Evolutionary conservation across 306 rosid genomes (phyloP).

Genomic region (Arachis hypogaea): DNA sequence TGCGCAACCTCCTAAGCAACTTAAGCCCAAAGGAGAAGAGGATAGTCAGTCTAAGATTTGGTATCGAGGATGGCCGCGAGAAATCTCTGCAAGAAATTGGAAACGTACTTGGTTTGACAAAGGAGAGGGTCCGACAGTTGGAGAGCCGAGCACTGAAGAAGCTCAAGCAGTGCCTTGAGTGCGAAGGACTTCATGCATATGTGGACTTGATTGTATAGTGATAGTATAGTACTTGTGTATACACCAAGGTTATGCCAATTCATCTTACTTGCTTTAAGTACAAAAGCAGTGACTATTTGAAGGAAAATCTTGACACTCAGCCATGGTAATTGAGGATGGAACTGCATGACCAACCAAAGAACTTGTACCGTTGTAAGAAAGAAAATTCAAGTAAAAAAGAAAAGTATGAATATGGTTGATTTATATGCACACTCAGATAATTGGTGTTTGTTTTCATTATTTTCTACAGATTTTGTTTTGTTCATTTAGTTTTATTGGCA

Average conservation of each 20-base stretch:
- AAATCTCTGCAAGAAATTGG: slow-evolving; percentile 70
- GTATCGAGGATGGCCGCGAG: slow-evolving; percentile 70
- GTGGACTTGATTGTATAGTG: slow-evolving; percentile 55
- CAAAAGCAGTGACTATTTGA: slow-evolving; percentile 32
- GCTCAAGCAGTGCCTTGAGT: slow-evolving; percentile 67
- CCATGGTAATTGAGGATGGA: slow-evolving; percentile 10
- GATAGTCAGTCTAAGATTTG: slow-evolving; percentile 78
- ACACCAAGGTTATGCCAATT: slow-evolving; percentile 33
- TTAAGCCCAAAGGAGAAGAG: slow-evolving; percentile 70
- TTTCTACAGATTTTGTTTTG: background rate
- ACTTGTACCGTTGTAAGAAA: background rate
- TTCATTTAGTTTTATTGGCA: background rate
- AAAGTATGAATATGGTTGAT: background rate
- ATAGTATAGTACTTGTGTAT: slow-evolving; percentile 11
- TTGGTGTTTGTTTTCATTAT: background rate
- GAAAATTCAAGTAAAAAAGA: slow-evolving; percentile 1
- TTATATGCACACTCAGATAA: background rate
- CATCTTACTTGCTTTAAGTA: slow-evolving; percentile 20
- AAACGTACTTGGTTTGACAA: slow-evolving; percentile 61
- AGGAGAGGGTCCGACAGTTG: slow-evolving; percentile 78
- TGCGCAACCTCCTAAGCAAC: slow-evolving; percentile 56
- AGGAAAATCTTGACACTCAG: slow-evolving; percentile 23
- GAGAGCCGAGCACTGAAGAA: slow-evolving; percentile 64
- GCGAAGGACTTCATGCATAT: slow-evolving; percentile 75
- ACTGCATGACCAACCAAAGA: background rate